Evolutionary conservation across 2,329 filamentous ascomycete species (phyloP), one percentile per base, ranked within the genome.

Genomic region (Kalmusia sp.): DNA sequence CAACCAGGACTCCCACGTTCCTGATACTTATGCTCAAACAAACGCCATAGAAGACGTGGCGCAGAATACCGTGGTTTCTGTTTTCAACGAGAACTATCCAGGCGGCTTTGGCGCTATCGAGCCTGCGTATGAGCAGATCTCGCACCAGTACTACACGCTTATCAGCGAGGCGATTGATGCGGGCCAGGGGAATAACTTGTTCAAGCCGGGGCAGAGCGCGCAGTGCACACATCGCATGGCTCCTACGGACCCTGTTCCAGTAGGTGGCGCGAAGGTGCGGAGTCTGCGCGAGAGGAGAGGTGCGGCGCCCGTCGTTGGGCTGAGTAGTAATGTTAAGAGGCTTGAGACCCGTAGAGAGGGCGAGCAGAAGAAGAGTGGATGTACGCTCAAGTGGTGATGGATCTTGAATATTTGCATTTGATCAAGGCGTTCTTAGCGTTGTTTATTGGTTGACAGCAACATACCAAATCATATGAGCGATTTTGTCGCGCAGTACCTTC

Each of bases 11-110:
- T 1, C 46, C 8, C 24, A 52, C 19, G 61, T 63, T 1, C 59
- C 59, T 4, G 59, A 62, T 33, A 40, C 34, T 7, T 64, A 62
- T 22, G 41, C 61, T 3, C 46, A 51, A 21, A 58, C 38, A 15
- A 58, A 58, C 34, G 33, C 35, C 6, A 21, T 53, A 6, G 59
- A 62, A 27, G 37, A 61, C 24, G 49, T 64, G 5, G 61, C 61
- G 30, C 61, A 64, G 51, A 57, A 60, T 24, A 60, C 55, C 6
- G 59, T 60, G 27, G 45, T 62, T 24, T 50, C 57, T 9, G 46
- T 57, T 8, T 64, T 46, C 48, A 57, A 60, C 25, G 46, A 51
- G 47, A 58, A 62, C 38, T 51, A 58, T n/a, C 33, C 38, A 17
- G 59, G 55, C 5, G 52, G 56, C 3, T 57, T 51, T 45, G 44